Base-by-base conservation (phyloP, 2,329 filamentous ascomycete genomes). In the Nemania sp. region DNA sequence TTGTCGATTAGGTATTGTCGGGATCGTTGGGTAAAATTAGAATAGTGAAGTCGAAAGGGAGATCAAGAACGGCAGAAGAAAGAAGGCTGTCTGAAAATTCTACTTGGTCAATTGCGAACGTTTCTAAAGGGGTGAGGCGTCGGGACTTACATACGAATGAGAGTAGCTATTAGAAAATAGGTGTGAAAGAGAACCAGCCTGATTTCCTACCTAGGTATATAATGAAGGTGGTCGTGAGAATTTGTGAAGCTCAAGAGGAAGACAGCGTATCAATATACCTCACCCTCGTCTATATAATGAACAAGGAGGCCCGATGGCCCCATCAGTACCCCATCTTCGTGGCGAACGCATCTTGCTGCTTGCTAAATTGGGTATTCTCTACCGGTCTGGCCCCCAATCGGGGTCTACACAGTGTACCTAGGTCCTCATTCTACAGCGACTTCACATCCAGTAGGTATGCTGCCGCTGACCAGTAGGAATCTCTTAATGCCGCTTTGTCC, bases 1-100 rank as follows among this genome's bases (percentile, higher is more conserved):
- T 67, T 52, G 47, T 54, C 17, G 24, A 47, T 57, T 44, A 47
- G 20, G 5, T 39, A 22, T 61, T 12, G 36, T 47, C 28, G 47
- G 26, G 42, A 24, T 42, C 23, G 23, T 28, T 33, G 11, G 36
- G 22, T 31, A 17, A 36, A 36, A 36, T 15, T 14, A n/a, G 33
- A 15, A 7, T 19, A 19, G 9, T n/a, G 31, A 7, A 34, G 5
- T 36, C 33, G 15, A 12, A 14, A 12, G 4, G 28, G 9, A 31
- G 9, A 14, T 12, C 28, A 12, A 6, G 26, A 28, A 28, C 26
- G 31, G 40, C 23, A 19, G 19, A 15, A 43, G 14, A 34, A 36
- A 17, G 6, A 26, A 23, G 8, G 42, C 17, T 20, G 11, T 47
- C 34, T 52, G 14, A 30, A 36, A 19, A 11, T 4, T 45, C n/a